phyloP scores from a whole-genome alignment of 495 filamentous ascomycete species.

The Xylaria telfairii region DNA sequence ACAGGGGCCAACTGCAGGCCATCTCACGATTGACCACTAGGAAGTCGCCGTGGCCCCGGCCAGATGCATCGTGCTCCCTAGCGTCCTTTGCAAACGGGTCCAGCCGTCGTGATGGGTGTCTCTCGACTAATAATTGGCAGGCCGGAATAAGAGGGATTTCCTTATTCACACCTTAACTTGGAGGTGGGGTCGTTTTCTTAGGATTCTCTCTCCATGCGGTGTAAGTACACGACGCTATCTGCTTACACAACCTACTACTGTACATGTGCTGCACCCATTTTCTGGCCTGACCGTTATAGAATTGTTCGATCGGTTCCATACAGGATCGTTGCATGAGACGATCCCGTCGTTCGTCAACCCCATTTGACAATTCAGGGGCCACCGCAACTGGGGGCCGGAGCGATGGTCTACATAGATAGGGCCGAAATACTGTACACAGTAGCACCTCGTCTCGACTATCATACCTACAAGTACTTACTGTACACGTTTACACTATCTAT shows the following conservation, averaged over 20 bases:
- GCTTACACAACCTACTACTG: too few species aligned
- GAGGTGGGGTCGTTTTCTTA: slow-evolving; percentile 13
- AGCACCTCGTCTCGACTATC: not conserved
- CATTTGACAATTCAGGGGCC: not conserved
- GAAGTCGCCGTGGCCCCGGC: not conserved
- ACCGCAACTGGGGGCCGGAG: not conserved
- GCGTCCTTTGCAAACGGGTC: slow-evolving; percentile 6
- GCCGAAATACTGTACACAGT: not conserved
- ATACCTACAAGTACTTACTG: too few species aligned
- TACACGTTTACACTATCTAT: not conserved
- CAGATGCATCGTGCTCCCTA: slow-evolving; percentile 12
- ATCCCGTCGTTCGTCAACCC: not conserved
- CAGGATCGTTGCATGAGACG: not conserved
- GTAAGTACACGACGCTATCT: not conserved
- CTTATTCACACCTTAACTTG: slow-evolving; percentile 10
- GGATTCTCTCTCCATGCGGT: not conserved
- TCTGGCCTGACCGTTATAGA: slow-evolving; percentile 4
- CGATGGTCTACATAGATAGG: not conserved
- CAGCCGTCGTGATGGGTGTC: slow-evolving; percentile 16
- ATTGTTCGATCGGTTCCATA: slow-evolving; percentile 12
- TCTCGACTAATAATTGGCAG: not conserved
- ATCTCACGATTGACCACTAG: slow-evolving; percentile 14
- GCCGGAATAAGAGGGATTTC: slow-evolving; percentile 3
- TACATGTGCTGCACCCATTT: not conserved
- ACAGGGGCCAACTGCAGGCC: slow-evolving; percentile 17